Conservation (phyloP, 169 alveolate species). For the Neospora caninum region DNA sequence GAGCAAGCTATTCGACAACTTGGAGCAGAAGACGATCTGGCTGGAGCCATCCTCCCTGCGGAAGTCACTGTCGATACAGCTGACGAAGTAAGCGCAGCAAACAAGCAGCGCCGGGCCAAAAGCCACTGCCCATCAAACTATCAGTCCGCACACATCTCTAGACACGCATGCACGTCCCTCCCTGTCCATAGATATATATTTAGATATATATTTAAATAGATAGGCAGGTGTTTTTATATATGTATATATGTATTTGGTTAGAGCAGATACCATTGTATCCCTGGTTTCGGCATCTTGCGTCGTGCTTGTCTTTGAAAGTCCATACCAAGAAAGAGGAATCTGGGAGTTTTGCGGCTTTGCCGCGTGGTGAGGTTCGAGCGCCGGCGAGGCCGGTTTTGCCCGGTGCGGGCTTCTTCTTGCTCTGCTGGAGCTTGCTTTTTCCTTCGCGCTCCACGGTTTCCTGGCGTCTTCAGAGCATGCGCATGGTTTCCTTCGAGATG, state of each 20-base stretch:
- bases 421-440: neutral
- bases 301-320: too few relatives aligned
- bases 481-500: constrained; percentile 66
- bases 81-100: constrained; percentile 43
- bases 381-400: too few relatives aligned
- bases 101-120: too few relatives aligned
- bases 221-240: too few relatives aligned
- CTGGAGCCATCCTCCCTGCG: constrained; percentile 23
- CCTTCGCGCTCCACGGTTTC: neutral
- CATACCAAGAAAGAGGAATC: too few relatives aligned
- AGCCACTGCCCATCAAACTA: neutral
- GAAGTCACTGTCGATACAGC: constrained; percentile 51
- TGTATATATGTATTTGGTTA: neutral
- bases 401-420: neutral
- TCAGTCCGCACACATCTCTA: neutral
- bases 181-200: neutral
- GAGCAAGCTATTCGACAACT: constrained; percentile 21
- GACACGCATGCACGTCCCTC: neutral
- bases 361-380: too few relatives aligned
- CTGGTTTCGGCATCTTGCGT: too few relatives aligned
- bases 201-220: neutral
- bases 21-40: neutral
- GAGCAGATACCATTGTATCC: too few relatives aligned
- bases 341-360: too few relatives aligned
- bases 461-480: constrained; percentile 55